Evolutionary conservation across 2,329 filamentous ascomycete species (phyloP), one percentile per base, ranked within the genome.

Genomic region (Xylariaceae sp.): DNA sequence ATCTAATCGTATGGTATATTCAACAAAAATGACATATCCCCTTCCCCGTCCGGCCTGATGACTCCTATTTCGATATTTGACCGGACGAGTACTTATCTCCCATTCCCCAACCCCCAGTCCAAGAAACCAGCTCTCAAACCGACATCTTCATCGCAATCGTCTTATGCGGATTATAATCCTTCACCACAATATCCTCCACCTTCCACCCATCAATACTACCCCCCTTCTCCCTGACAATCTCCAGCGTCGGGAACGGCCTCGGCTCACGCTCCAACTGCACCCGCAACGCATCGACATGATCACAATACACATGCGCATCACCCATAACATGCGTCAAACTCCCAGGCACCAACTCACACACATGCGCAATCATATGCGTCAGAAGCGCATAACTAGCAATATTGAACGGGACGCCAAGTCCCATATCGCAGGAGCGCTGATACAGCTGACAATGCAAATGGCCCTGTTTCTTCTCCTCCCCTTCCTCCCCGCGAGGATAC

Each of bases 71-170:
- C 3, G 23, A 30, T 6, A 30, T 1, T 30, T 4, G 4, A 4
- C 23, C 23, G 23, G 23, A 2, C 4, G 4, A 5, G 8, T 42
- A 13, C 7, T 0, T 13, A 42, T 42, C 8, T 42, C 42, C 42
- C 42, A 45, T 6, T 0, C 2, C 13, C 11, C n/a, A 17, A 45
- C 42, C 13, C 47, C 17, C 23, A 30, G 7, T 49, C 8, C 47
- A 39, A 23, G 30, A 57, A 23, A n/a, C 18, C 54, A 39, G 39
- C 50, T 59, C 54, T 63, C 57, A 92, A 60, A 97, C 93, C 71
- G 90, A 95, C 94, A 99, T 99, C 79, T 97, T 97, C 94, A 99
- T 99, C 50, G 89, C 83, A 76, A 99, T 96, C 4, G 83, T 83
- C 78, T 92, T 93, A 74, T 97, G 91, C 58, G 94, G 93, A 53